Base-by-base conservation (phyloP, 805 yeast genomes). In the Starmerella tilneyi region DNA sequence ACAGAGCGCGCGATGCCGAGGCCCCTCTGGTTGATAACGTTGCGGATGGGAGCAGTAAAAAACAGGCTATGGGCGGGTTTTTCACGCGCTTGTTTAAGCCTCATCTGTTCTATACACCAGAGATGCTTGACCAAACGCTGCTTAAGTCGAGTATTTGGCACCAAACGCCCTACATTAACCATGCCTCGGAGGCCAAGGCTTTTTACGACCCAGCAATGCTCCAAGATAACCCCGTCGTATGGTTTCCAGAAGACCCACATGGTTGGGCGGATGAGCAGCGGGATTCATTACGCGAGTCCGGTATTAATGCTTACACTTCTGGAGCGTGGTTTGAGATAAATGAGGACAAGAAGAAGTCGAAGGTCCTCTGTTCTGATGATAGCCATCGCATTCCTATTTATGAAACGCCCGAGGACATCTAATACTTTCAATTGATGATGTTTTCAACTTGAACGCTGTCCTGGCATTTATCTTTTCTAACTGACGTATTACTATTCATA, bases 211-310 rank as follows among this genome's bases (percentile, higher is more conserved):
- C 96, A 2, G 83, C 80, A 6, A 78, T 80, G 15, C 66, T 75
- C 22, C 80, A 80, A 0, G 61, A 69, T 36, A 73, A 83, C 54
- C 94, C 94, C 2, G 68, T 70, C n/a, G 65, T 89, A 17, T 89
- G 98, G 98, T 76, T 89, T 57, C 94, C 96, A n/a, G 68, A 69
- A 47, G 98, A 89, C 61, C 80, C 84, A 9, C 75, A 77, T 74
- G 97, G 97, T 1, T 73, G 84, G 55, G 81, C 94, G 1, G 64
- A 69, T 2, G 59, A 57, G 12, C 77, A 79, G 55, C 78, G 82
- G 19, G 72, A 71, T 31, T 67, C 75, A 33, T 70, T 84, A 42
- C 56, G 57, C 9, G 60, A 66, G 17, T 72, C 69, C 1, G 68
- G 76, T 7, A 74, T 85, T 39, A 70, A 73, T 15, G 76, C 83